These are phyloP conservation scores for Hypoxylon intermedium DNA, from an alignment of 495 filamentous ascomycete genomes.

Conservation along the genomic window DNA sequence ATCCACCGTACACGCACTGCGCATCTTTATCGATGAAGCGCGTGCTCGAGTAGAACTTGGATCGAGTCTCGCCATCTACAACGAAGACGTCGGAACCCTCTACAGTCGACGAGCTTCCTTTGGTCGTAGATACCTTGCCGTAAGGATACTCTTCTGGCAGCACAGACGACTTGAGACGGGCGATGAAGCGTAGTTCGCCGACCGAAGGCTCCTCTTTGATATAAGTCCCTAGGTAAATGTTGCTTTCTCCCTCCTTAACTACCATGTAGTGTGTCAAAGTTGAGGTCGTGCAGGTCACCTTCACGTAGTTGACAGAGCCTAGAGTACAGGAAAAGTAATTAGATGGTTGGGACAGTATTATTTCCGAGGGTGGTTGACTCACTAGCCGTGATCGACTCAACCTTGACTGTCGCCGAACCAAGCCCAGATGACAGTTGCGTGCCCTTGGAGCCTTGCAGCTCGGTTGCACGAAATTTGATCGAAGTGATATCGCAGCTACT, in stretches of 20 bases:
- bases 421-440: slow-evolving; percentile 69
- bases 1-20: slow-evolving; percentile 62
- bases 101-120: slow-evolving; percentile 55
- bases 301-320: slow-evolving; percentile 60
- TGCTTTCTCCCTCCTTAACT: slow-evolving; percentile 63
- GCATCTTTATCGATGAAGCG: slow-evolving; percentile 71
- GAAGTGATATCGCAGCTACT: slow-evolving; percentile 69
- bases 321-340: slow-evolving; percentile 10
- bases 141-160: slow-evolving; percentile 64
- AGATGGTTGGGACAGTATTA: not conserved
- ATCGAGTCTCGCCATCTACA: slow-evolving; percentile 66
- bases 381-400: slow-evolving; percentile 50
- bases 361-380: not conserved
- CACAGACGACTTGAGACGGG: slow-evolving; percentile 62
- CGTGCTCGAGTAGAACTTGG: slow-evolving; percentile 72
- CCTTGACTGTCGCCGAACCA: slow-evolving; percentile 63
- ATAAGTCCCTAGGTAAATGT: slow-evolving; percentile 69
- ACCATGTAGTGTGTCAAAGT: slow-evolving; percentile 71
- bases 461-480: slow-evolving; percentile 63
- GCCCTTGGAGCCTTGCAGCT: slow-evolving; percentile 61
- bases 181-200: slow-evolving; percentile 71
- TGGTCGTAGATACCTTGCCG: slow-evolving; percentile 58
- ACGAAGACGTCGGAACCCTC: slow-evolving; percentile 71
- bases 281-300: slow-evolving; percentile 65
- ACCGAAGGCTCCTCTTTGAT: slow-evolving; percentile 65